Percentiles rank a stretch among this genome's conserved stretches.
Evolutionary conservation across 768 basidiomycete species (phyloP).

Genomic region (Neoboletus subvelutipes): DNA sequence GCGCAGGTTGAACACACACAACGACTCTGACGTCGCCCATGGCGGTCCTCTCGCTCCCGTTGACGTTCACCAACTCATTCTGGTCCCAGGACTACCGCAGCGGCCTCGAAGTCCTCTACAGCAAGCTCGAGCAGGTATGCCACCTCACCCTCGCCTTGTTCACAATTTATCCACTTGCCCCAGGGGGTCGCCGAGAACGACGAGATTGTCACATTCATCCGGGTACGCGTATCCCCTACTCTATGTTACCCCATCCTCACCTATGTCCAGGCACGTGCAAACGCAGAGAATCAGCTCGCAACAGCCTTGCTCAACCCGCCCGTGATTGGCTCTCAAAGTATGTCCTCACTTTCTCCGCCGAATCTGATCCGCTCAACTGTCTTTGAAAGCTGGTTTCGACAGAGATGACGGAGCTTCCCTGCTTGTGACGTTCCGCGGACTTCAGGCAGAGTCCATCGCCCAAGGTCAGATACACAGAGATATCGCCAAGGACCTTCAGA

Average conservation of each 20-base stretch:
- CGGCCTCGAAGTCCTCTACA: slow-evolving; percentile 77
- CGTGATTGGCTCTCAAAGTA: slow-evolving; percentile 51
- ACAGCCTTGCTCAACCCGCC: slow-evolving; percentile 52
- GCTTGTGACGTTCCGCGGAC: slow-evolving; percentile 73
- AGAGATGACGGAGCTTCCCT: slow-evolving; percentile 86
- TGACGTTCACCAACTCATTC: slow-evolving; percentile 88
- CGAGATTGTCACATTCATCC: slow-evolving; percentile 79
- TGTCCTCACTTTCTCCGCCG: slow-evolving; percentile 9
- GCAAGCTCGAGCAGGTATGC: slow-evolving; percentile 74
- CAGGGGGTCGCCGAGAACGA: slow-evolving; percentile 84
- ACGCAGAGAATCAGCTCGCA: slow-evolving; percentile 67
- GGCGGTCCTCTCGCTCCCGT: slow-evolving; percentile 88
- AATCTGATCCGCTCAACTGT: slow-evolving; percentile 7
- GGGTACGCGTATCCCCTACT: slow-evolving; percentile 48
- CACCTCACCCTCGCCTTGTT: not conserved
- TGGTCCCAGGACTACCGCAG: slow-evolving; percentile 90
- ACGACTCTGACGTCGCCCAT: slow-evolving; percentile 38
- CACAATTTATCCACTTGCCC: slow-evolving; percentile 15
- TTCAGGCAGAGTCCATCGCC: slow-evolving; percentile 66
- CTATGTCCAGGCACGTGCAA: slow-evolving; percentile 62
- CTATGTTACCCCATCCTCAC: slow-evolving; percentile 6
- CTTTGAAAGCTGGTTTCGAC: slow-evolving; percentile 60
- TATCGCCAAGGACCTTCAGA: slow-evolving; percentile 72
- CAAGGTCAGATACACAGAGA: slow-evolving; percentile 76
- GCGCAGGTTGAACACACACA: slow-evolving; percentile 13